A percentile compares a stretch with the other conserved stretches of the same genome.
phyloP scores from a whole-genome alignment of 2,329 filamentous ascomycete genomes.

The Penicillium concentricum region DNA sequence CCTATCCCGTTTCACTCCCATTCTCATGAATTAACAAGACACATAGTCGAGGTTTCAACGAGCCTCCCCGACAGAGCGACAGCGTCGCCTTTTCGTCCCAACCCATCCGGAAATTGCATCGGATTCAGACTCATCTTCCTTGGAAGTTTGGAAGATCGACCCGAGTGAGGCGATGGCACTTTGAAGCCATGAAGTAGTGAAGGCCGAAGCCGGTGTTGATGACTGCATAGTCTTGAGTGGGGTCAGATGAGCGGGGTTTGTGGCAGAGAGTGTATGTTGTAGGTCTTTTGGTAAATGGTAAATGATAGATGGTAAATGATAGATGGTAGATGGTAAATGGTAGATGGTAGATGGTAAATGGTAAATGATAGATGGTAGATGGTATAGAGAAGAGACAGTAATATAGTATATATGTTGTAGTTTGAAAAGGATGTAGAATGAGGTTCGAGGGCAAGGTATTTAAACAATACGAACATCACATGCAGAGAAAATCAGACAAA shows the following conservation, averaged over 20 bases:
- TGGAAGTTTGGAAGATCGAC: conserved; percentile 5
- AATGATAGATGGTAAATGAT: too few relatives aligned
- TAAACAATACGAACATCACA: neutral
- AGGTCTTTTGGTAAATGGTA: too few relatives aligned
- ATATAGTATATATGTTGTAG: too few relatives aligned
- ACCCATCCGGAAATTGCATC: conserved; percentile 24
- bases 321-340: too few relatives aligned
- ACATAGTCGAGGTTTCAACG: conserved; percentile 6
- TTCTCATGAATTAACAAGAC: neutral
- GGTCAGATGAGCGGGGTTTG: neutral
- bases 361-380: too few relatives aligned
- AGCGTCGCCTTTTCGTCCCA: conserved; percentile 17
- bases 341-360: too few relatives aligned
- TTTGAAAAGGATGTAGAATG: too few relatives aligned
- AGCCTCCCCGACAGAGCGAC: conserved; percentile 20
- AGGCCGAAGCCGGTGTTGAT: neutral
- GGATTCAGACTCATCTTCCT: conserved; percentile 9
- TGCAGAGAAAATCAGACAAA: neutral
- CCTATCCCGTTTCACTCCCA: neutral
- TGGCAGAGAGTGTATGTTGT: too few relatives aligned
- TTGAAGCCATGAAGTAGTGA: conserved; percentile 10
- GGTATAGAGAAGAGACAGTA: too few relatives aligned
- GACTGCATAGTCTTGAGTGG: neutral
- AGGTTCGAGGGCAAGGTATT: neutral
- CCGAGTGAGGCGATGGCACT: conserved; percentile 12